Evolutionary conservation across 2,329 filamentous ascomycete species (phyloP).

Genomic region (Cercospora zeina): DNA sequence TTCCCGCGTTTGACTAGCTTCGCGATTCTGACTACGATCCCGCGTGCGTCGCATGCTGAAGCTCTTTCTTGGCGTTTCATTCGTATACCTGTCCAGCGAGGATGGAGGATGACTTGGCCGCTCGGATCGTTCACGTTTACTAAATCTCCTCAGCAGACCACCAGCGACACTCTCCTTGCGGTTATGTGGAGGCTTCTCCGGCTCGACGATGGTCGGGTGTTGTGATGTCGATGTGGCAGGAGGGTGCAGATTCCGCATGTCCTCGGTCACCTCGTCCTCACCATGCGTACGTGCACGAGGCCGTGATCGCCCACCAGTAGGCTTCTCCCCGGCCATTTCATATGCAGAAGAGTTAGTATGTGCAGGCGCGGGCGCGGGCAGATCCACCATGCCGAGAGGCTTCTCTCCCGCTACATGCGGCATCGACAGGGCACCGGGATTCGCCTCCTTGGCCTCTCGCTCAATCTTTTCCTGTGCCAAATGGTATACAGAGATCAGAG

Average conservation of each 20-base stretch:
- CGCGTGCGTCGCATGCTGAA: slow-evolving; percentile 74
- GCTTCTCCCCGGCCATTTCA: slow-evolving; percentile 85
- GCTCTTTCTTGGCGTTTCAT: slow-evolving; percentile 77
- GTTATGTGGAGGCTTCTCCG: slow-evolving; percentile 50
- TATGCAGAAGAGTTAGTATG: slow-evolving; percentile 84
- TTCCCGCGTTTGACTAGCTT: slow-evolving; percentile 45
- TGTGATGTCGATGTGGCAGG: slow-evolving; percentile 53
- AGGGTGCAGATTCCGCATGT: slow-evolving; percentile 65
- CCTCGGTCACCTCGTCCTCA: slow-evolving; percentile 82
- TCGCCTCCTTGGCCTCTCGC: slow-evolving; percentile 64
- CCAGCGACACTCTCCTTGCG: slow-evolving; percentile 84
- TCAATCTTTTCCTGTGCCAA: slow-evolving; percentile 94
- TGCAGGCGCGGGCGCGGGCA: slow-evolving; percentile 78
- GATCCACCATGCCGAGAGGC: slow-evolving; percentile 67
- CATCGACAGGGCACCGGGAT: slow-evolving; percentile 60
- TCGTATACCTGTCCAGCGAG: slow-evolving; percentile 72
- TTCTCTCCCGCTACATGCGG: slow-evolving; percentile 59
- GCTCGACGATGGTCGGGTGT: slow-evolving; percentile 48
- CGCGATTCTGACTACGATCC: slow-evolving; percentile 46
- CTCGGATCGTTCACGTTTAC: slow-evolving; percentile 71
- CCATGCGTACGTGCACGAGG: slow-evolving; percentile 90
- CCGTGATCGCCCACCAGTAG: slow-evolving; percentile 77
- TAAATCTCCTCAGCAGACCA: slow-evolving; percentile 83
- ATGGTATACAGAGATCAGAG: slow-evolving; percentile 90
- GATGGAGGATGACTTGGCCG: slow-evolving; percentile 68